These are phyloP conservation scores for Hapsidospora chrysogenum DNA, from an alignment of 495 filamentous ascomycete species.

Conservation along the genomic window DNA sequence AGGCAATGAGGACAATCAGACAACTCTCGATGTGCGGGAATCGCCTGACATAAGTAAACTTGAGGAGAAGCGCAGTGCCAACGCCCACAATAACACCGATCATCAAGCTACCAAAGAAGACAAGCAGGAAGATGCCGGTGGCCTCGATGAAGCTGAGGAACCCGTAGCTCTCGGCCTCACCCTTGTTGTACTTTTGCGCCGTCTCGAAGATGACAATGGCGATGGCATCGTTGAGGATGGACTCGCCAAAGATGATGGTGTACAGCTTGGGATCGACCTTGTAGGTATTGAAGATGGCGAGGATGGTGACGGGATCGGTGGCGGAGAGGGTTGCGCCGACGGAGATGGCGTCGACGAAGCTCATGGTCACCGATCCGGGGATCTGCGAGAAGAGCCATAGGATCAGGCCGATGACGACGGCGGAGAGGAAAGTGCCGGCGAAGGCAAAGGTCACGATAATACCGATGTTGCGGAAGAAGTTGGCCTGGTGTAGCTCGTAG, in stretches of 20 bases:
- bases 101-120: constrained; percentile 86
- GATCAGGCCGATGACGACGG: constrained; percentile 74
- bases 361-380: constrained; percentile 71
- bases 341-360: constrained; percentile 86
- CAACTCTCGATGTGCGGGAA: constrained; percentile 96
- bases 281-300: constrained; percentile 98
- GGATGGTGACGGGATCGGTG: constrained; percentile 91
- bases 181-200: constrained; percentile 71
- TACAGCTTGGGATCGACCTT: constrained; percentile 98
- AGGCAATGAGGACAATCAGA: constrained; percentile 80
- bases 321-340: constrained; percentile 92
- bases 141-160: constrained; percentile 71
- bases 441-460: constrained; percentile 98
- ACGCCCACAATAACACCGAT: constrained; percentile 82
- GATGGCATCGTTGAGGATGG: constrained; percentile 93
- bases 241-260: constrained; percentile 95
- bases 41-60: constrained; percentile 81
- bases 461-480: constrained; percentile 97
- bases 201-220: constrained; percentile 98
- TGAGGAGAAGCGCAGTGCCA: constrained; percentile 68
- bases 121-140: constrained; percentile 83
- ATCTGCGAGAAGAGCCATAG: constrained; percentile 80
- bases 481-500: constrained; percentile 93
- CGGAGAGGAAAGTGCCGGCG: constrained; percentile 92
- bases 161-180: constrained; percentile 41